Conservation (phyloP, 2,329 filamentous ascomycete species). For the Colletotrichum caudatum region DNA sequence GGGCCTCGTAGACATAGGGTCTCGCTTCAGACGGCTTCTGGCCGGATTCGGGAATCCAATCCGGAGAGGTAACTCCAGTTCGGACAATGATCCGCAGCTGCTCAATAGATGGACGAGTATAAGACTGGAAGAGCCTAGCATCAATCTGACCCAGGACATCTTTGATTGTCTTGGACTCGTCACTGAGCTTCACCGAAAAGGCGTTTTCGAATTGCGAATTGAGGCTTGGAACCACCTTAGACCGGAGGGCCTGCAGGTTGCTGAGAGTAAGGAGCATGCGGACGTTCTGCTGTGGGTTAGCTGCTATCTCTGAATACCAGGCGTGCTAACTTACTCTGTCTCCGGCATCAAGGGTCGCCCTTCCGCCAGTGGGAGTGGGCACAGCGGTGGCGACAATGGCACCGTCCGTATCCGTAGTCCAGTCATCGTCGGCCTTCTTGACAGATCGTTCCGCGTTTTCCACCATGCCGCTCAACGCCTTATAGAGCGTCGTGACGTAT, state of each 20-base stretch:
- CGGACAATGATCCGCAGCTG: slow-evolving; percentile 77
- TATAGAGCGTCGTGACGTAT: slow-evolving; percentile 94
- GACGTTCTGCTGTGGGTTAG: slow-evolving; percentile 72
- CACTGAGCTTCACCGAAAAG: slow-evolving; percentile 93
- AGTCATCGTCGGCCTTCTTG: slow-evolving; percentile 73
- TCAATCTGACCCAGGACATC: slow-evolving; percentile 94
- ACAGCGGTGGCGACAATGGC: slow-evolving; percentile 52
- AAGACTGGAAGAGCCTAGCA: slow-evolving; percentile 89
- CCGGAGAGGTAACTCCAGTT: slow-evolving; percentile 75
- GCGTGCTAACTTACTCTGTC: slow-evolving; percentile 63
- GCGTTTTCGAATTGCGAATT: slow-evolving; percentile 92
- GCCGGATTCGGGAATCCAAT: slow-evolving; percentile 74
- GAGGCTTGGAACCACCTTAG: slow-evolving; percentile 86
- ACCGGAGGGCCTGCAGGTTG: slow-evolving; percentile 87
- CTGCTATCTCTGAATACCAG: not conserved
- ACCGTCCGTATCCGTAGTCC: slow-evolving; percentile 63
- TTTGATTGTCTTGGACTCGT: slow-evolving; percentile 91
- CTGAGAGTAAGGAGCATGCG: slow-evolving; percentile 94
- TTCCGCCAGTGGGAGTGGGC: slow-evolving; percentile 54
- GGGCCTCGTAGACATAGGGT: slow-evolving; percentile 89
- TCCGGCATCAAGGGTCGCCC: slow-evolving; percentile 64
- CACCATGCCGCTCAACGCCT: slow-evolving; percentile 93
- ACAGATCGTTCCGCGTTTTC: slow-evolving; percentile 89
- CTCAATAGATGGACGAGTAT: slow-evolving; percentile 82
- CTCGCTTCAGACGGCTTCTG: slow-evolving; percentile 78